Conservation (phyloP, 176 grass and related monocot genomes). For the Poa annua region DNA sequence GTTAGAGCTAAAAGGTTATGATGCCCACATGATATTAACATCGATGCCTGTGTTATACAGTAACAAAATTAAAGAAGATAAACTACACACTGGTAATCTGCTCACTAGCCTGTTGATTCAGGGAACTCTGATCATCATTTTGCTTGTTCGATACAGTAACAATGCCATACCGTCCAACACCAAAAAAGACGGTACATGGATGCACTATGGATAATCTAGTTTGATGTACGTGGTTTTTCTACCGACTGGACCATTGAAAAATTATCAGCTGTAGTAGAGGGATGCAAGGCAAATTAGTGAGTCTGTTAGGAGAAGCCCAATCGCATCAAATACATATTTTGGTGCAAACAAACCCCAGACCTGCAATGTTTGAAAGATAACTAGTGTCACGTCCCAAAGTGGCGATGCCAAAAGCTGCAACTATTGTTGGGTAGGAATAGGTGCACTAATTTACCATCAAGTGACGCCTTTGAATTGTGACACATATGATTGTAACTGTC, state of each 20-base stretch:
- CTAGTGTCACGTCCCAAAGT: not conserved
- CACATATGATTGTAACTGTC: constrained; percentile 71
- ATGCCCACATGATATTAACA: not conserved
- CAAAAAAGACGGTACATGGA: not conserved
- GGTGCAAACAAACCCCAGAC: constrained; percentile 99
- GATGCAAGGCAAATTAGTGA: constrained; percentile 64
- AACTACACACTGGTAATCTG: not conserved
- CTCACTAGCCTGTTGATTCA: not conserved
- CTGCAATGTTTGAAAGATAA: constrained; percentile 57
- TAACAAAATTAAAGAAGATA: not conserved
- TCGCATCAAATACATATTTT: constrained; percentile 89
- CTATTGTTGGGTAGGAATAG: not conserved
- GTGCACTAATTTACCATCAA: constrained; percentile 68
- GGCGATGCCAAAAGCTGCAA: not conserved
- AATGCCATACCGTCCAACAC: not conserved
- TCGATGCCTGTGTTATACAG: not conserved
- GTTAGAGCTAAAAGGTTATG: not conserved
- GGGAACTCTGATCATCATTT: not conserved
- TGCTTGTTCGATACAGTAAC: not conserved
- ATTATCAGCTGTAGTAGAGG: constrained; percentile 53
- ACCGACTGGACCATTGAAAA: not conserved
- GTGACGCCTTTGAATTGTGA: constrained; percentile 92
- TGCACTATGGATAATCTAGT: not conserved
- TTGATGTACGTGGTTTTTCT: not conserved
- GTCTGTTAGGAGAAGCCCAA: constrained; percentile 86